Percentiles rank a stretch among this genome's conserved stretches.
These are phyloP conservation scores for Neoascochyta sp. DNA, from an alignment of 2,329 filamentous ascomycete genomes.

Conservation along the genomic window DNA sequence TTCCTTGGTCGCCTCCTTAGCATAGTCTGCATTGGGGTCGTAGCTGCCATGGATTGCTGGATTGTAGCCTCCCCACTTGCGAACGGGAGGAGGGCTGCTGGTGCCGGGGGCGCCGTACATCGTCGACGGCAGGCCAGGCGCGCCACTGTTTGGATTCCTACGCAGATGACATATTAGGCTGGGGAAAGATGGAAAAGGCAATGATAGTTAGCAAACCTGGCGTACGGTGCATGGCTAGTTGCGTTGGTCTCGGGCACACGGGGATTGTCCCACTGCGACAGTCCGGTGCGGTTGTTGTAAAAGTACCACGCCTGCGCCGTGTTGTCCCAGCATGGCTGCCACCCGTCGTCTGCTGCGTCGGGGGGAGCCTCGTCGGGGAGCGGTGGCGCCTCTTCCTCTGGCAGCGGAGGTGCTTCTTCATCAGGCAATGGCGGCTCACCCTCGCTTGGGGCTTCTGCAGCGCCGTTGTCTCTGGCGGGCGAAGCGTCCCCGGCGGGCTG, in stretches of 20 bases:
- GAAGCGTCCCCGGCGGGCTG: too few relatives aligned
- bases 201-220: conserved; percentile 37
- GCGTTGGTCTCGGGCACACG: conserved; percentile 56
- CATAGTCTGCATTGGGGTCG: conserved; percentile 94
- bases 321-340: conserved; percentile 76
- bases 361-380: conserved; percentile 51
- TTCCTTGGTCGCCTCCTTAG: conserved; percentile 47
- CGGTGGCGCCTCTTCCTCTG: conserved; percentile 33
- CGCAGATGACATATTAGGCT: conserved; percentile 29
- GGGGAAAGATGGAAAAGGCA: conserved; percentile 23
- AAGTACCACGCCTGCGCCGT: conserved; percentile 72
- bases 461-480: too few relatives aligned
- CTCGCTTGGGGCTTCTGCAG: conserved; percentile 8
- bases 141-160: conserved; percentile 21
- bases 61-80: conserved; percentile 74
- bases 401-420: conserved; percentile 22
- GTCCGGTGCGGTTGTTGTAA: conserved; percentile 72
- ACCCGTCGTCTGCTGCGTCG: conserved; percentile 59
- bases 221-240: conserved; percentile 26
- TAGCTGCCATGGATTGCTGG: conserved; percentile 95
- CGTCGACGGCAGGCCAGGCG: conserved; percentile 29
- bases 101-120: conserved; percentile 33
- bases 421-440: conserved; percentile 9
- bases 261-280: conserved; percentile 81
- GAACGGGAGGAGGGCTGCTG: conserved; percentile 32